Percentiles rank a stretch among this genome's conserved stretches.
These are phyloP conservation scores for Scedosporium minutisporum DNA, from an alignment of 2,329 filamentous ascomycete species.

Conservation along the genomic window DNA sequence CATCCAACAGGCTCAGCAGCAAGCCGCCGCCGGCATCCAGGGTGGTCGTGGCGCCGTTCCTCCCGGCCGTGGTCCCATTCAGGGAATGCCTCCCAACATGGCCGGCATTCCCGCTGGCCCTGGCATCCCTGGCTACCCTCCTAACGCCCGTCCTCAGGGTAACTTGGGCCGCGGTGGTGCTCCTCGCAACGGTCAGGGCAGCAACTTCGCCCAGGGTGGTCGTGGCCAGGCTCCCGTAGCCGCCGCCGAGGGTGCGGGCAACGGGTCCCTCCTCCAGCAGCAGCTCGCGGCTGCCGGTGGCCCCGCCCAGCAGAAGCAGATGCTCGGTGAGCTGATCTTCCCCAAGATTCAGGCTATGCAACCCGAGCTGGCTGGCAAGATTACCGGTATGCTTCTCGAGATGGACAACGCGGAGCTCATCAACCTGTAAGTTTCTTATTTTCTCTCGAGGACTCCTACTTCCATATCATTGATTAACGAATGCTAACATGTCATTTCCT, in stretches of 20 bases:
- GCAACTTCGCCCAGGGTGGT: constrained; percentile 36
- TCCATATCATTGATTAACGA: constrained; percentile 9
- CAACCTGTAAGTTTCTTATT: constrained; percentile 68
- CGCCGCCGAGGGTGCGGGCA: constrained; percentile 14
- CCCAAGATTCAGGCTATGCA: constrained; percentile 96
- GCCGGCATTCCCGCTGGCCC: constrained; percentile 35
- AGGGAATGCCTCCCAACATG: constrained; percentile 62
- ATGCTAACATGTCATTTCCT: constrained; percentile 8
- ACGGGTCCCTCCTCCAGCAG: constrained; percentile 43
- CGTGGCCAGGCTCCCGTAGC: constrained; percentile 25
- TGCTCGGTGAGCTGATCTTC: constrained; percentile 94
- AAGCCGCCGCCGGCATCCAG: constrained; percentile 30
- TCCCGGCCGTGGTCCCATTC: constrained; percentile 63
- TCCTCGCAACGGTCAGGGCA: constrained; percentile 28
- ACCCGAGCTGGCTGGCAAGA: constrained; percentile 94
- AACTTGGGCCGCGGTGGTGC: constrained; percentile 36
- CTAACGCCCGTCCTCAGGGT: constrained; percentile 44
- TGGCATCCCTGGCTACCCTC: constrained; percentile 47
- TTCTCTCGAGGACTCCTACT: constrained; percentile 6
- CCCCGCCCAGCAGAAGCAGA: constrained; percentile 89
- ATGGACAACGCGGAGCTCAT: constrained; percentile 96
- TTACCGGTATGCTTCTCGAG: constrained; percentile 98
- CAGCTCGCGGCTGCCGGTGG: constrained; percentile 40
- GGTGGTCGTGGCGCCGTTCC: constrained; percentile 54
- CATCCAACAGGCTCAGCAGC: constrained; percentile 67